phyloP scores from a whole-genome alignment of 768 basidiomycete species.

The Mycena olivaceomarginata region DNA sequence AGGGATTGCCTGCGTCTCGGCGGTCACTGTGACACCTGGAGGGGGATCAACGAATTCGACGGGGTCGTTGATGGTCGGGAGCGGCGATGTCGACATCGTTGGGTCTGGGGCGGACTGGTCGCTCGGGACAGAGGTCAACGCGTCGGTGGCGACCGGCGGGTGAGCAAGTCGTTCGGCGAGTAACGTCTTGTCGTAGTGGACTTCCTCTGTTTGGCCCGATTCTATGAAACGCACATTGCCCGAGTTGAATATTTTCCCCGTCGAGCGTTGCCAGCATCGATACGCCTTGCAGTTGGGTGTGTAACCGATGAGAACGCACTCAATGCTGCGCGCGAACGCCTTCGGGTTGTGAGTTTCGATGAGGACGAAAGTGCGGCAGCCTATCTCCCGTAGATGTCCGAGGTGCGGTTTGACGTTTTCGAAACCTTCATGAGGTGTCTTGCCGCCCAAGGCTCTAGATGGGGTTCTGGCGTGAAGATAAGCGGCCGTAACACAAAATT shows the following conservation, averaged over 20 bases:
- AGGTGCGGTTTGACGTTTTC: background rate
- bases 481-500: slow-evolving; percentile 41
- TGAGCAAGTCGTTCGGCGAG: background rate
- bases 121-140: too few relatives aligned
- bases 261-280: background rate
- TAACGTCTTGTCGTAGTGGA: background rate
- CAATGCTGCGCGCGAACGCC: background rate
- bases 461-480: too few relatives aligned
- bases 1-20: too few relatives aligned
- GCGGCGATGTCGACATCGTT: too few relatives aligned
- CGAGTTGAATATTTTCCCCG: background rate
- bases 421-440: background rate
- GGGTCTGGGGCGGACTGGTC: too few relatives aligned
- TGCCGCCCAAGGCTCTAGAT: background rate
- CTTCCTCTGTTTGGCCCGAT: background rate
- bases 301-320: background rate
- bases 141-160: too few relatives aligned
- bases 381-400: background rate
- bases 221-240: background rate
- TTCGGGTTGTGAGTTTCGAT: slow-evolving; percentile 32
- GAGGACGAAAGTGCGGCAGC: background rate
- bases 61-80: too few relatives aligned
- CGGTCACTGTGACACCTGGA: too few relatives aligned
- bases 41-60: too few relatives aligned
- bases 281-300: background rate